These are phyloP conservation scores for Termitomyces sp. DNA, from an alignment of 768 basidiomycete genomes.

Conservation along the genomic window DNA sequence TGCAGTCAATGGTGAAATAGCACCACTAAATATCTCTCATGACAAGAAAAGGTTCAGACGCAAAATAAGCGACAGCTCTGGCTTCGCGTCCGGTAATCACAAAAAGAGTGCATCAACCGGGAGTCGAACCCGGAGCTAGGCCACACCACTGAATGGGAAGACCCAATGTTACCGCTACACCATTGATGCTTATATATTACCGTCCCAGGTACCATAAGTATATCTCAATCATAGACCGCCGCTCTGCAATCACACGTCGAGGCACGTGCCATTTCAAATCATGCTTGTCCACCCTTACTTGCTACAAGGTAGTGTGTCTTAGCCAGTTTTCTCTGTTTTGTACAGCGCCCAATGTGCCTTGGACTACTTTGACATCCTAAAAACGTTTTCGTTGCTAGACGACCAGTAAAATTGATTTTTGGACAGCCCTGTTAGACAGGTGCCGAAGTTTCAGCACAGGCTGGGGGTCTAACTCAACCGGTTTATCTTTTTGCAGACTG, in stretches of 20 bases:
- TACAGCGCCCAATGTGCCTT: background rate
- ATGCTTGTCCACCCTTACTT: too few species aligned
- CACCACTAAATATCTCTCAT: too few species aligned
- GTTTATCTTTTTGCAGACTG: background rate
- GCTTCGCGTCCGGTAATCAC: too few species aligned
- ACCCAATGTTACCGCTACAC: constrained; percentile 19
- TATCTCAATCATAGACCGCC: too few species aligned
- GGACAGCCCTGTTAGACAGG: background rate
- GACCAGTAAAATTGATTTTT: background rate
- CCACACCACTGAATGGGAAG: constrained; percentile 9
- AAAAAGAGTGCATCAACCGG: constrained; percentile 37
- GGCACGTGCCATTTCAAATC: background rate
- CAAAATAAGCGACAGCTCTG: too few species aligned
- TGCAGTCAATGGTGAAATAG: too few species aligned
- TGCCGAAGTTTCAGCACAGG: background rate
- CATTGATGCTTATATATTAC: constrained; percentile 2
- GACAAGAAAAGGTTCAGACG: too few species aligned
- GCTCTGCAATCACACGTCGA: background rate
- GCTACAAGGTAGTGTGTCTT: too few species aligned
- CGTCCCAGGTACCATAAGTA: too few species aligned
- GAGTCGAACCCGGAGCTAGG: constrained; percentile 48
- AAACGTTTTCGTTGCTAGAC: background rate
- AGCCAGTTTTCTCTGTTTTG: background rate
- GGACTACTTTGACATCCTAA: background rate
- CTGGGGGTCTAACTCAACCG: background rate